Percentiles rank a stretch among this genome's conserved stretches.
These are phyloP conservation scores for Serendipita sp. DNA, from an alignment of 768 basidiomycete genomes.

Conservation along the genomic window DNA sequence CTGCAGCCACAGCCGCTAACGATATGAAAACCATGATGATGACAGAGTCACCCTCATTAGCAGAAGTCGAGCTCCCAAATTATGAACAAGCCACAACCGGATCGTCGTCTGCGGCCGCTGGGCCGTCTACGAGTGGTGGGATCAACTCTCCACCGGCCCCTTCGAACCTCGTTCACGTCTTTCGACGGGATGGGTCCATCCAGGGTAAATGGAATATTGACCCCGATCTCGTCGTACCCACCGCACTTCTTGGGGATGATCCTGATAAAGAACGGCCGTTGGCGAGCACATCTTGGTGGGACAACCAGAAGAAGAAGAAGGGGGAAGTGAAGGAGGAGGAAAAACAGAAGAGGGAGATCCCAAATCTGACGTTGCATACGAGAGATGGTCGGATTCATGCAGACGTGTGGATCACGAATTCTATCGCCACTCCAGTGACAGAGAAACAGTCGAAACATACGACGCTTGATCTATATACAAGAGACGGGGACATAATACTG, in stretches of 20 bases:
- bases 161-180: background rate
- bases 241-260: background rate
- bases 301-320: background rate
- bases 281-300: background rate
- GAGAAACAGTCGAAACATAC: background rate
- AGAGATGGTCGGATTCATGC: slow-evolving; percentile 2
- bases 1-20: too few relatives aligned
- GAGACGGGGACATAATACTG: background rate
- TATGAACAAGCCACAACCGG: too few relatives aligned
- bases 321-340: background rate
- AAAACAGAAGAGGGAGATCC: background rate
- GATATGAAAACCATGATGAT: too few relatives aligned
- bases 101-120: too few relatives aligned
- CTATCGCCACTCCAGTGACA: background rate
- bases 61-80: too few relatives aligned
- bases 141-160: background rate
- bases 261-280: background rate
- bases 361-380: background rate
- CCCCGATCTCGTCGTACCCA: background rate
- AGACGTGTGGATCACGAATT: background rate
- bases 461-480: background rate
- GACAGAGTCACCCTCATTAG: too few relatives aligned
- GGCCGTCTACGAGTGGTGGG: too few relatives aligned
- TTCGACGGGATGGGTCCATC: background rate
- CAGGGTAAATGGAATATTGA: background rate